phyloP scores from a whole-genome alignment of 208 protist species.

The Jaenimonas drosophilae region DNA sequence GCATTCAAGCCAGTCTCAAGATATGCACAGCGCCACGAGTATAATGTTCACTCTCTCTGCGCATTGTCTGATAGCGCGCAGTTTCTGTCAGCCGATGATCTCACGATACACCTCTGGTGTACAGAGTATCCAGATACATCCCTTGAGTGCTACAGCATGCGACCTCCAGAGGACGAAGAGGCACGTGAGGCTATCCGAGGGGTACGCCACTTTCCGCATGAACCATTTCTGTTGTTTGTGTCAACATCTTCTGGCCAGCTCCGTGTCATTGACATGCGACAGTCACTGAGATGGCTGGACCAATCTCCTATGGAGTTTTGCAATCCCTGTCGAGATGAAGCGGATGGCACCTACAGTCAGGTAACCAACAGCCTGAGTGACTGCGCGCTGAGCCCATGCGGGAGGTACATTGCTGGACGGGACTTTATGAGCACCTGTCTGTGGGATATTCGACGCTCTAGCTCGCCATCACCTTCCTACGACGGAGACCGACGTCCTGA shows the following conservation, averaged over 20 bases:
- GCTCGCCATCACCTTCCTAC: too few relatives aligned
- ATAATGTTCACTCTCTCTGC: slow-evolving; percentile 79
- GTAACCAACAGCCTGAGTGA: slow-evolving; percentile 63
- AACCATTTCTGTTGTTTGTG: slow-evolving; percentile 80
- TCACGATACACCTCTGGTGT: slow-evolving; percentile 81
- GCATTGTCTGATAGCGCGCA: slow-evolving; percentile 53
- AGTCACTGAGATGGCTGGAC: slow-evolving; percentile 59
- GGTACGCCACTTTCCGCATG: slow-evolving; percentile 56
- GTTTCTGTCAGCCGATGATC: slow-evolving; percentile 80
- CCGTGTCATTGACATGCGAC: slow-evolving; percentile 70
- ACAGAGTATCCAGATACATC: slow-evolving; percentile 78
- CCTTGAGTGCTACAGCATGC: slow-evolving; percentile 68
- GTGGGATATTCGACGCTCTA: slow-evolving; percentile 70
- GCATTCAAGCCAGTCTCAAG: slow-evolving; percentile 58
- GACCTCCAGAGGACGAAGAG: slow-evolving; percentile 33
- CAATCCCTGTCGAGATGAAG: slow-evolving; percentile 26
- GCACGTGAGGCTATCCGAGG: slow-evolving; percentile 46
- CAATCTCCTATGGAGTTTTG: slow-evolving; percentile 51
- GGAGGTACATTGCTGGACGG: slow-evolving; percentile 64
- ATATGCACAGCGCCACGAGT: slow-evolving; percentile 80
- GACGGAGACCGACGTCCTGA: slow-evolving; percentile 7
- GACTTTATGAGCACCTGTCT: slow-evolving; percentile 76
- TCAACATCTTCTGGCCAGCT: slow-evolving; percentile 59
- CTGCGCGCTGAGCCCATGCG: slow-evolving; percentile 77
- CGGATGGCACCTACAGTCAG: slow-evolving; percentile 34